These are phyloP conservation scores for Grifola frondosa DNA, from an alignment of 1,284 basidiomycete species.

Conservation along the genomic window DNA sequence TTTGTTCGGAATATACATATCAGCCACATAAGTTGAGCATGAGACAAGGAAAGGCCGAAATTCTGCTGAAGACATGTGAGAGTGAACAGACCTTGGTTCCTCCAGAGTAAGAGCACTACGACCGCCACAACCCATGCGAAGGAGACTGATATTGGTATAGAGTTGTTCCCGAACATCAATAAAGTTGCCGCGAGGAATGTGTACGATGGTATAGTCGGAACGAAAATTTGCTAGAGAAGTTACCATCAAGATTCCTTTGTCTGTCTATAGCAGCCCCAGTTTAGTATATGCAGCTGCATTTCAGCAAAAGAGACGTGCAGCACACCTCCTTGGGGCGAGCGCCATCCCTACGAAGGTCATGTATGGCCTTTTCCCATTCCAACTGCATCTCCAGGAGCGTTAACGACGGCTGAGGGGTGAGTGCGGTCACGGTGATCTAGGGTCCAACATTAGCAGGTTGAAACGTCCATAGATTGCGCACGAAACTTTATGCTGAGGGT, in stretches of 20 bases:
- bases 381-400: conserved; percentile 44
- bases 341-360: conserved; percentile 59
- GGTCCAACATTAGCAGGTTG: conserved; percentile 2
- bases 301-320: conserved; percentile 1
- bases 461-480: not conserved
- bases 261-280: conserved; percentile 45
- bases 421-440: conserved; percentile 61
- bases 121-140: conserved; percentile 76
- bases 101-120: conserved; percentile 74
- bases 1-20: not conserved
- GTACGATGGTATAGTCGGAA: conserved; percentile 79
- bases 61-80: too few species aligned
- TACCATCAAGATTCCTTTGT: conserved; percentile 69
- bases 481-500: conserved; percentile 62
- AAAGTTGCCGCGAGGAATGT: conserved; percentile 69
- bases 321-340: conserved; percentile 66
- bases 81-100: conserved; percentile 58
- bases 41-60: not conserved
- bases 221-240: conserved; percentile 84
- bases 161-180: conserved; percentile 59
- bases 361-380: conserved; percentile 62
- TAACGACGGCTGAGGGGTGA: conserved; percentile 46
- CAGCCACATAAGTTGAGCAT: not conserved
- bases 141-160: conserved; percentile 75
- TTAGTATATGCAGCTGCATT: not conserved